Base-by-base conservation (phyloP, 768 basidiomycete genomes). In the Gloeostereum incarnatum region DNA sequence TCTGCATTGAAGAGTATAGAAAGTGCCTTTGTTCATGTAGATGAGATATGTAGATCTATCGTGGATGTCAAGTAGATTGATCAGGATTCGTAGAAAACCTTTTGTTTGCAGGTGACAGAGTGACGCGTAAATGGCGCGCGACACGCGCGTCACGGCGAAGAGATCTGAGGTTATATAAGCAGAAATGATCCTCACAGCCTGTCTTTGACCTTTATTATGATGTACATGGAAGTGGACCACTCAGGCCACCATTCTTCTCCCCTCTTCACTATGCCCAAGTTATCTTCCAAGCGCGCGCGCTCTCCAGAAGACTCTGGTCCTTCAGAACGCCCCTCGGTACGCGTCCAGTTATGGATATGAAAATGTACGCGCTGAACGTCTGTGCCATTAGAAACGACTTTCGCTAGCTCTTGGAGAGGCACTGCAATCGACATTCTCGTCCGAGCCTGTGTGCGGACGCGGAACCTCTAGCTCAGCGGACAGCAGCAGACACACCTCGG, bases 351-450 rank as follows among this genome's bases (percentile, higher is more conserved):
- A n/a, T n/a, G n/a, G n/a, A n/a, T n/a, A n/a, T n/a, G n/a, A n/a
- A n/a, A n/a, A n/a, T n/a, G n/a, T n/a, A n/a, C n/a, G n/a, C n/a
- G n/a, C n/a, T n/a, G n/a, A n/a, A n/a, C n/a, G n/a, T n/a, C n/a
- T n/a, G n/a, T n/a, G n/a, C n/a, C n/a, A n/a, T n/a, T 40, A 83
- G 82, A 84, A 84, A 72, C 75, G 80, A 16, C 58, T 60, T 16
- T 67, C 65, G 1, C 56, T 80, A 23, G 62, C 61, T 27, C 53
- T 64, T 8, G 55, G 52, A 47, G 42, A 34, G 16, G 34, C 21
- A n/a, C n/a, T n/a, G n/a, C n/a, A n/a, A n/a, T n/a, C n/a, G n/a
- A n/a, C n/a, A n/a, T n/a, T n/a, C 21, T 23, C 43, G 21, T 25
- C 45, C 20, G 31, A 38, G 23, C 34, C 29, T 24, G 23, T 30